Evolutionary conservation across 2,329 filamentous ascomycete species (phyloP).

Genomic region (Stagonosporopsis vannaccii): DNA sequence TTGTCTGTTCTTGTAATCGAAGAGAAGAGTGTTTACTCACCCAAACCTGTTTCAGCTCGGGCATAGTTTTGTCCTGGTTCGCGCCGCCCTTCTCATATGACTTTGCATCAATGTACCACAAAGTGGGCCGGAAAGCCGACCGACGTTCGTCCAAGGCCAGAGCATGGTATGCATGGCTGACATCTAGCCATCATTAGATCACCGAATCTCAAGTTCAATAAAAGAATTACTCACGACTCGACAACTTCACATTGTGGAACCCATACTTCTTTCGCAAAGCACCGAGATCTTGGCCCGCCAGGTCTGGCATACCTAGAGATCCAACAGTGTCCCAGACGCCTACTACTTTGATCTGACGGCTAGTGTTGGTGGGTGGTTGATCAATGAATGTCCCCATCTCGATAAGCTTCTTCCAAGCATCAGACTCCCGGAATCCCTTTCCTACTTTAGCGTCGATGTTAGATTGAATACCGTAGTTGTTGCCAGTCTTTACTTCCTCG

Average conservation of each 20-base stretch:
- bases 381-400: constrained; percentile 22
- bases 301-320: constrained; percentile 55
- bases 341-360: constrained; percentile 51
- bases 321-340: constrained; percentile 60
- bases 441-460: not conserved
- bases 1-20: not conserved
- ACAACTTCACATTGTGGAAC: constrained; percentile 46
- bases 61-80: constrained; percentile 41
- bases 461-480: not conserved
- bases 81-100: not conserved
- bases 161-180: constrained; percentile 63
- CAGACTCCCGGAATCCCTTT: constrained; percentile 31
- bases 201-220: not conserved
- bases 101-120: constrained; percentile 55
- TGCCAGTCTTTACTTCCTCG: not conserved
- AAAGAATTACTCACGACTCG: constrained; percentile 39
- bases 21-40: constrained; percentile 12
- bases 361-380: constrained; percentile 12
- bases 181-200: constrained; percentile 44
- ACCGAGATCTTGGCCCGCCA: constrained; percentile 40
- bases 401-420: constrained; percentile 40
- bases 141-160: constrained; percentile 63
- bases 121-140: constrained; percentile 59
- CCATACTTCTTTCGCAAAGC: constrained; percentile 34
- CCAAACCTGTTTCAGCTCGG: constrained; percentile 60